A percentile compares a stretch with the other conserved stretches of the same genome.
phyloP scores from a whole-genome alignment of 805 yeast genomes.

The Priceomyces castillae region DNA sequence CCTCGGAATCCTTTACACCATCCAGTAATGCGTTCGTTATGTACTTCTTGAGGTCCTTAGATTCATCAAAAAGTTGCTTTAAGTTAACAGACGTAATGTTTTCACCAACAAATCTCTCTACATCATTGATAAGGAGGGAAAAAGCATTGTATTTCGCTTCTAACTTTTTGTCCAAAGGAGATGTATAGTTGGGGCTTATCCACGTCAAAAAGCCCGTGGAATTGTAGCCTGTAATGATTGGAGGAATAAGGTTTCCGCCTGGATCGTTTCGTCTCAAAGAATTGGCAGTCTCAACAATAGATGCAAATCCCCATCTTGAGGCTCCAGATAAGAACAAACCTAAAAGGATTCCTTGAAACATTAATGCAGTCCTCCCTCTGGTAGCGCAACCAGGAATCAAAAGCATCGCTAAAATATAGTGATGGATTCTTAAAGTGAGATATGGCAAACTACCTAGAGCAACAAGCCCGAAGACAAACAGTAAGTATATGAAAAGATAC shows the following conservation, averaged over 20 bases:
- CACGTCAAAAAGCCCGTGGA: constrained; percentile 36
- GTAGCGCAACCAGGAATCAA: constrained; percentile 84
- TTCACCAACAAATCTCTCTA: constrained; percentile 68
- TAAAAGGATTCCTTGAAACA: constrained; percentile 79
- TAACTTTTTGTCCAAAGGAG: constrained; percentile 14
- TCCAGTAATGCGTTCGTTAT: constrained; percentile 29
- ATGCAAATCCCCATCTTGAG: constrained; percentile 90
- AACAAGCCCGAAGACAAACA: constrained; percentile 43
- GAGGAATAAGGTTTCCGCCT: constrained; percentile 52
- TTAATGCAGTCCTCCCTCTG: constrained; percentile 62
- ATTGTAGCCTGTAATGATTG: constrained; percentile 38
- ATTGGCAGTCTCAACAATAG: constrained; percentile 74
- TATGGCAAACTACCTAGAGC: constrained; percentile 56
- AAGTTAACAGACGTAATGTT: constrained; percentile 39
- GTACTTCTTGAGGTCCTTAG: constrained; percentile 21
- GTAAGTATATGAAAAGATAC: constrained; percentile 54
- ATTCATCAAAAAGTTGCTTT: constrained; percentile 18
- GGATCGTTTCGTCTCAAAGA: constrained; percentile 75
- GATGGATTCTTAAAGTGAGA: constrained; percentile 74
- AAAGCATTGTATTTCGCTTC: constrained; percentile 43
- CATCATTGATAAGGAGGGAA: constrained; percentile 72
- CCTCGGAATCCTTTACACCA: constrained; percentile 22
- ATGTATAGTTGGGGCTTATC: constrained; percentile 17
- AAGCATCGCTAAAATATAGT: constrained; percentile 70
- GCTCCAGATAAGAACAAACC: constrained; percentile 85